Percentiles rank a stretch among this genome's conserved stretches.
phyloP scores from a whole-genome alignment of 2,329 filamentous ascomycete species.

The Aspergillus vadensis region DNA sequence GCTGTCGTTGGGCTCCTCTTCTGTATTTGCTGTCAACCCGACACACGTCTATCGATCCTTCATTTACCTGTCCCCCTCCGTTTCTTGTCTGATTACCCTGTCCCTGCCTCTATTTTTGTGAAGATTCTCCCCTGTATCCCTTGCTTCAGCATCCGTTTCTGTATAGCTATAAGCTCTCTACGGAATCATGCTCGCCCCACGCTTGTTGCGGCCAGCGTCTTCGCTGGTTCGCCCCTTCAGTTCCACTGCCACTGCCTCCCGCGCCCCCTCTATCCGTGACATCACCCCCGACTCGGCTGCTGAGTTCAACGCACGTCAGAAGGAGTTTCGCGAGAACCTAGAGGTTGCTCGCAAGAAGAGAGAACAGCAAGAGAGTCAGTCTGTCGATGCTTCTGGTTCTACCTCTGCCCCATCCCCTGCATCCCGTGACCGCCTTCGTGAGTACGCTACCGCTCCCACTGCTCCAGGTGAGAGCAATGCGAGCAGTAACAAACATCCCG shows the following conservation, averaged over 20 bases:
- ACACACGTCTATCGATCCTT: not conserved
- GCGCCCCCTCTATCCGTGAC: conserved; percentile 80
- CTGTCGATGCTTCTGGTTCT: conserved; percentile 51
- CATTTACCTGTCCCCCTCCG: not conserved
- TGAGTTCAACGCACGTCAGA: conserved; percentile 80
- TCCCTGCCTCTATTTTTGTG: not conserved
- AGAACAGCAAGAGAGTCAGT: conserved; percentile 83
- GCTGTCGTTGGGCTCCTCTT: conserved; percentile 1
- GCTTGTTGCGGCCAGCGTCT: conserved; percentile 52
- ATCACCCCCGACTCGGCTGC: conserved; percentile 72
- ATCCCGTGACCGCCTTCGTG: conserved; percentile 38
- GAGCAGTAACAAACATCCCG: conserved; percentile 36
- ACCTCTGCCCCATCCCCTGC: conserved; percentile 40
- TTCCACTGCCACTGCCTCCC: conserved; percentile 53
- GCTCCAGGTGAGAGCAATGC: conserved; percentile 51
- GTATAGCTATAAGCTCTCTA: not conserved
- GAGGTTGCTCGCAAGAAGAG: conserved; percentile 73
- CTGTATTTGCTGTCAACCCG: not conserved
- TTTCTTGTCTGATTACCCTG: not conserved
- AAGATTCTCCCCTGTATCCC: not conserved
- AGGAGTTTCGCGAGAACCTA: conserved; percentile 81
- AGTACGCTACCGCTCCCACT: conserved; percentile 45
- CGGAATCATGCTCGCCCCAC: conserved; percentile 45
- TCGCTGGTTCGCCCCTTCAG: conserved; percentile 61
- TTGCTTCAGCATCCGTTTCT: not conserved